Base-by-base conservation (phyloP, 805 yeast species). In the Nakazawaea wickerhamii region DNA sequence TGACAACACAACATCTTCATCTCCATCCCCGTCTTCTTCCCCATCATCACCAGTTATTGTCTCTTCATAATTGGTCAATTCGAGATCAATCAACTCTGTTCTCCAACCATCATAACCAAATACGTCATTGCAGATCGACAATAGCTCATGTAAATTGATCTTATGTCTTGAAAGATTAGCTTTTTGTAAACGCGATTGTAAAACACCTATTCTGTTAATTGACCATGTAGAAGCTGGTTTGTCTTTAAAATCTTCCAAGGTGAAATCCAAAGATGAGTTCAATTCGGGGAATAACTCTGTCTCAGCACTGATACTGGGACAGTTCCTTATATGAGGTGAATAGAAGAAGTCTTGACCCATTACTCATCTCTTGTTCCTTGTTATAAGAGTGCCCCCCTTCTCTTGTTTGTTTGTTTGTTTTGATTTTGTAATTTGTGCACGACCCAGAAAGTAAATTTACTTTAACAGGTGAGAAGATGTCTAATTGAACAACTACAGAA, bases 61-160 rank as follows among this genome's bases (percentile, higher is more conserved):
- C 28, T 44, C 33, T 9, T 43, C 53, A 7, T 50, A 42, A 10
- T 19, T 14, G 2, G 28, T 22, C 21, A 50, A 30, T 6, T 43
- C 48, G 26, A 51, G 54, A 4, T 53, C 56, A 10, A 62, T 31
- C 4, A 74, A 54, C 26, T 55, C 57, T 2, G 70, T 63, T 4
- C 66, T 59, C 82, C 82, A 77, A 26, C 77, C 79, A 44, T 67
- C 57, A 50, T 61, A 69, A 2, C 81, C 81, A 59, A 73, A 75
- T 7, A 65, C 56, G n/a, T 57, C 62, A 49, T 77, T 77, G 0
- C 77, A 75, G 20, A 66, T 42, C 7, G 53, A 54, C 15, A 70
- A 51, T 18, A 69, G 42, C 17, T 46, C 46, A 17, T 43, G 30
- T 20, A 53, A 27, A 5, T 57, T 49, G 7, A 60, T 31, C 11